Conservation (phyloP, 1,284 basidiomycete genomes). For the Rhodofomes roseus region DNA sequence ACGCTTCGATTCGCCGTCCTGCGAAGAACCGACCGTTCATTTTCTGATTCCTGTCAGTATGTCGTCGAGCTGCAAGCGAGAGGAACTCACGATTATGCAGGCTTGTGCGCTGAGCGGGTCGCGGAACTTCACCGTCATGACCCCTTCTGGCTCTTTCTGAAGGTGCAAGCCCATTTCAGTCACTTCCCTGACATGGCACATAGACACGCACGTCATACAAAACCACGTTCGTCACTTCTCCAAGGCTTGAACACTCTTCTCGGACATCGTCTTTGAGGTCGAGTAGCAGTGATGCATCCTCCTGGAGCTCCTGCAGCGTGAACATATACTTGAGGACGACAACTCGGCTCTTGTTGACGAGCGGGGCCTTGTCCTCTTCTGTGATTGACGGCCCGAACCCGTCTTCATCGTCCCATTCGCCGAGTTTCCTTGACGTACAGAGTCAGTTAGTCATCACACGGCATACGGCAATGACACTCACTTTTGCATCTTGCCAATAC, state of each 20-base stretch:
- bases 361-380: constrained; percentile 44
- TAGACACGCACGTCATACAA: constrained; percentile 82
- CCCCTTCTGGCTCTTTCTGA: constrained; percentile 88
- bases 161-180: constrained; percentile 2
- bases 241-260: constrained; percentile 87
- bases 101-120: constrained; percentile 86
- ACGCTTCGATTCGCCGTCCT: constrained; percentile 80
- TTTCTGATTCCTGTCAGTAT: constrained; percentile 52
- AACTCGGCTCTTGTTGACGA: constrained; percentile 62
- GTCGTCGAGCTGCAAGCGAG: background rate
- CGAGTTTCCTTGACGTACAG: constrained; percentile 50
- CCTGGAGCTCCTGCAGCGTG: constrained; percentile 79
- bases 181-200: background rate
- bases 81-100: constrained; percentile 72
- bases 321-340: constrained; percentile 98
- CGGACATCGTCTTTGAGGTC: constrained; percentile 96
- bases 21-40: constrained; percentile 96
- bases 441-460: background rate
- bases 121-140: constrained; percentile 96
- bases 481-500: constrained; percentile 90
- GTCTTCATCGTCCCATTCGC: constrained; percentile 85
- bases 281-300: constrained; percentile 83
- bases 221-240: constrained; percentile 96
- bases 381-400: constrained; percentile 71
- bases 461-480: constrained; percentile 33